phyloP scores from a whole-genome alignment of 768 basidiomycete species.

The Boletales sp. region DNA sequence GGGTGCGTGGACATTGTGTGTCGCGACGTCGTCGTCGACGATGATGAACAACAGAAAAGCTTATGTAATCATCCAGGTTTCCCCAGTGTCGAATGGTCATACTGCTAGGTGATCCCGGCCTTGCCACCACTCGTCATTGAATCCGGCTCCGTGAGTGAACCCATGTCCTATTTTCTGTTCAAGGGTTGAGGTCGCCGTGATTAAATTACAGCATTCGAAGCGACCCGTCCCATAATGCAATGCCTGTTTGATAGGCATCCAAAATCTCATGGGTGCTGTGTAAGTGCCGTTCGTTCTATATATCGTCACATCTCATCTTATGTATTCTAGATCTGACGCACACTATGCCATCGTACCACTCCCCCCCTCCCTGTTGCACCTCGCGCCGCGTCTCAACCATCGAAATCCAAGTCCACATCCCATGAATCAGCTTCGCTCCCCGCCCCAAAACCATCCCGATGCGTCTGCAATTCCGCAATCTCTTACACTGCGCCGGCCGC shows the following conservation, averaged over 20 bases:
- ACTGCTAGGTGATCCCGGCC: too few species aligned
- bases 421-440: constrained; percentile 17
- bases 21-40: too few species aligned
- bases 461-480: neutral
- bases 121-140: too few species aligned
- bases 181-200: too few species aligned
- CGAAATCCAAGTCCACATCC: constrained; percentile 34
- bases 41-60: too few species aligned
- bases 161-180: too few species aligned
- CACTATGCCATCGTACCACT: constrained; percentile 53
- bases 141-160: too few species aligned
- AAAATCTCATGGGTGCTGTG: constrained; percentile 87
- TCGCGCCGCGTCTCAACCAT: constrained; percentile 35
- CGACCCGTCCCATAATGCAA: too few species aligned
- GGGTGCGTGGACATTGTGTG: constrained; percentile 3
- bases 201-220: too few species aligned
- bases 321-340: constrained; percentile 50
- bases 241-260: too few species aligned
- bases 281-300: constrained; percentile 34
- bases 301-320: neutral
- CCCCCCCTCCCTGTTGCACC: constrained; percentile 40
- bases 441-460: constrained; percentile 7
- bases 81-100: too few species aligned
- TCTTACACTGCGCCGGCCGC: neutral
- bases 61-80: too few species aligned